Evolutionary conservation across 352 stramenopile genomes (phyloP).

Genomic region (Phytopythium sindhum): DNA sequence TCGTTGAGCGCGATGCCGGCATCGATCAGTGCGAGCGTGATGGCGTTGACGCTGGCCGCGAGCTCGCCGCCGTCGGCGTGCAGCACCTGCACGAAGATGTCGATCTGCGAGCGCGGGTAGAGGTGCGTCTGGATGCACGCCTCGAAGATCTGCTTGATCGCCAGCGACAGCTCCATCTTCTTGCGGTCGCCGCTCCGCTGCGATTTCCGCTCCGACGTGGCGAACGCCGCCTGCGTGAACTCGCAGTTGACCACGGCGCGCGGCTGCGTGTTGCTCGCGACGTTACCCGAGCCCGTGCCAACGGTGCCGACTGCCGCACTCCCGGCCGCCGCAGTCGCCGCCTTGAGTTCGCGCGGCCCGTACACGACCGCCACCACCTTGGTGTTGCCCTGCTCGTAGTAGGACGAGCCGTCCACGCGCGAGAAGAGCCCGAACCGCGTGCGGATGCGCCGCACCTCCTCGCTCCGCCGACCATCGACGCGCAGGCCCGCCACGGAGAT

Average conservation of each 20-base stretch:
- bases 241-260: slow-evolving; percentile 78
- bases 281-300: slow-evolving; percentile 57
- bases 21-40: slow-evolving; percentile 88
- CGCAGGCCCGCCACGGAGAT: slow-evolving; percentile 83
- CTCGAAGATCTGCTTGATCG: slow-evolving; percentile 91
- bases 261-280: slow-evolving; percentile 64
- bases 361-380: slow-evolving; percentile 89
- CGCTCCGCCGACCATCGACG: slow-evolving; percentile 75
- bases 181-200: slow-evolving; percentile 82
- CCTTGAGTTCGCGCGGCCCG: slow-evolving; percentile 77
- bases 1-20: slow-evolving; percentile 91
- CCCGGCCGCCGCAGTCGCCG: slow-evolving; percentile 23
- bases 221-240: slow-evolving; percentile 87
- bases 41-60: slow-evolving; percentile 88
- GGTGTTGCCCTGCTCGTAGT: slow-evolving; percentile 88
- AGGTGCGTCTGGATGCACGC: slow-evolving; percentile 89
- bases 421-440: slow-evolving; percentile 82
- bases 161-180: slow-evolving; percentile 84
- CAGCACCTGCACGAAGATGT: slow-evolving; percentile 91
- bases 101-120: slow-evolving; percentile 91
- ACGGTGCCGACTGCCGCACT: slow-evolving; percentile 39
- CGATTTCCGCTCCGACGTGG: slow-evolving; percentile 80
- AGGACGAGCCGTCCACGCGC: slow-evolving; percentile 84
- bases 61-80: slow-evolving; percentile 88
- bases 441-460: slow-evolving; percentile 83